Evolutionary conservation across 2,329 filamentous ascomycete genomes (phyloP).

Genomic region (Fusarium palustre): DNA sequence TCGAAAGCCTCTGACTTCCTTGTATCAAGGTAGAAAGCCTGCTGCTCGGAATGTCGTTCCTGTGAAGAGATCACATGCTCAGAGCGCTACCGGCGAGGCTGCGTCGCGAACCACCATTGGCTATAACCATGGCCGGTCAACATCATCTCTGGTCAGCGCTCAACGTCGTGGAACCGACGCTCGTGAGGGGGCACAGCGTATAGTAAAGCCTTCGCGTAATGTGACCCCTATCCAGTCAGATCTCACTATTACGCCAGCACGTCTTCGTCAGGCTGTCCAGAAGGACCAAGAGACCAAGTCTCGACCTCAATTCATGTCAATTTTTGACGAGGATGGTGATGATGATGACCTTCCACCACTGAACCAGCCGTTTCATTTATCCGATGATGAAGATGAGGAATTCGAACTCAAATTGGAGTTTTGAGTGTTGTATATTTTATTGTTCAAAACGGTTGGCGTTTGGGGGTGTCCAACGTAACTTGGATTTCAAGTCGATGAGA

Average conservation of each 20-base stretch:
- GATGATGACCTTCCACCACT: constrained; percentile 49
- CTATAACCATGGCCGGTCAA: constrained; percentile 80
- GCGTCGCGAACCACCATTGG: constrained; percentile 86
- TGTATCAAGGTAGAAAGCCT: constrained; percentile 49
- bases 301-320: constrained; percentile 66
- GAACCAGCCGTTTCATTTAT: constrained; percentile 36
- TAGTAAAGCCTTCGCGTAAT: constrained; percentile 30
- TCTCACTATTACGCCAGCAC: constrained; percentile 63
- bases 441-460: constrained; percentile 40
- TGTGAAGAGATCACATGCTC: constrained; percentile 63
- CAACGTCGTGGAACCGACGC: constrained; percentile 34
- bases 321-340: constrained; percentile 66
- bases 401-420: constrained; percentile 65
- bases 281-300: constrained; percentile 45
- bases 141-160: constrained; percentile 59
- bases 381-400: constrained; percentile 63
- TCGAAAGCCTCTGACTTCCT: constrained; percentile 48
- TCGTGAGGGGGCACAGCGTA: constrained; percentile 24
- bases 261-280: constrained; percentile 44
- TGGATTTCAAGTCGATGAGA: constrained; percentile 4
- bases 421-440: constrained; percentile 32
- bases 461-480: constrained; percentile 7
- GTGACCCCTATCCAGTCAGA: constrained; percentile 37
- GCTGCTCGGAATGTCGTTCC: constrained; percentile 55
- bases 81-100: constrained; percentile 70